These are phyloP conservation scores for Kurtzmaniella cleridarum DNA, from an alignment of 805 yeast species.

Conservation along the genomic window DNA sequence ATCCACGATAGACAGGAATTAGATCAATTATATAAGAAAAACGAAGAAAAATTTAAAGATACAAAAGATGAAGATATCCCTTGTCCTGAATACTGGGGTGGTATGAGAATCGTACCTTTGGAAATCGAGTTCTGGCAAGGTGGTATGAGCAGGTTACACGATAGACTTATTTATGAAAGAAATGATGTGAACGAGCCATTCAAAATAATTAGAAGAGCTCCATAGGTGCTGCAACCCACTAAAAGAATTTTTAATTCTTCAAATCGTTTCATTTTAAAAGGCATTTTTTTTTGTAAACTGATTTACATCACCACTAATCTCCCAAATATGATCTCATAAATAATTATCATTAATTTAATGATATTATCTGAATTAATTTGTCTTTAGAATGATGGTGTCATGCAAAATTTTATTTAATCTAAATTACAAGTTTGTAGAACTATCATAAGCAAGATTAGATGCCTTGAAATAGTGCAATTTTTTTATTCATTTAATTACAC, in stretches of 20 bases:
- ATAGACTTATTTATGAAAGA: constrained; percentile 71
- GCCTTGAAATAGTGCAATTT: no score
- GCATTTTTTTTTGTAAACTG: no score
- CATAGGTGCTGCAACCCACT: constrained; percentile 35
- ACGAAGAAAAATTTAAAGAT: constrained; percentile 54
- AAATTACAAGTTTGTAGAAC: no score
- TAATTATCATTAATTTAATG: no score
- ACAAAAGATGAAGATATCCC: constrained; percentile 60
- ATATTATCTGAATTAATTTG: no score
- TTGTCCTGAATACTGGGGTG: constrained; percentile 96
- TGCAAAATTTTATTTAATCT: no score
- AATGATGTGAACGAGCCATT: constrained; percentile 45
- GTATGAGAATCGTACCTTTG: constrained; percentile 78
- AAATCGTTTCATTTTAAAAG: no score
- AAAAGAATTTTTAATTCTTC: no score
- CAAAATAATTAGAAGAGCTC: constrained; percentile 68
- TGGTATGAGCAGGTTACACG: constrained; percentile 82
- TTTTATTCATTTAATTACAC: no score
- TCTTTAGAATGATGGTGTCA: no score
- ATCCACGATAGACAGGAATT: constrained; percentile 58
- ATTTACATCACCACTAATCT: no score
- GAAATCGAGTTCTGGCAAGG: constrained; percentile 99
- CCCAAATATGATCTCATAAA: neutral
- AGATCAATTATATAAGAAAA: constrained; percentile 44
- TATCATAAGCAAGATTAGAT: no score